A percentile compares a stretch with the other conserved stretches of the same genome.
phyloP scores from a whole-genome alignment of 306 rosid genomes.

The Malus fusca region DNA sequence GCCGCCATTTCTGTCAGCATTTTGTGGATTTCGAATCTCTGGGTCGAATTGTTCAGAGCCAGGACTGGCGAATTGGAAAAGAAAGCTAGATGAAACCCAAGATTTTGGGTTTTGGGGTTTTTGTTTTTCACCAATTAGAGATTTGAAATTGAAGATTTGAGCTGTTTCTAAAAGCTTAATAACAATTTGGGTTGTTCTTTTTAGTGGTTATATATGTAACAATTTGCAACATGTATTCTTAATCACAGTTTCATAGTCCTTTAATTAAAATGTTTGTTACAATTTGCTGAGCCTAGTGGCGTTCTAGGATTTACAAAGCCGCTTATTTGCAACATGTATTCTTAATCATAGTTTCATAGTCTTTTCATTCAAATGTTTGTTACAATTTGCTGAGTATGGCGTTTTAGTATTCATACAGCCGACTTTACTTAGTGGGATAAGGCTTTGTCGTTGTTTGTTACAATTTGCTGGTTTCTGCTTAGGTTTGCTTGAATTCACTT shows the following conservation, averaged over 20 bases:
- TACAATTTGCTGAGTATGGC: no score
- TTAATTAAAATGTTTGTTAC: background rate
- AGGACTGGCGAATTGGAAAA: conserved; percentile 37
- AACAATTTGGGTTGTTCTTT: conserved; percentile 5
- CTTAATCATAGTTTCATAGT: no score
- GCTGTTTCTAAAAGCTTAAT: background rate
- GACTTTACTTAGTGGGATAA: no score
- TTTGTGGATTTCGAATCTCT: conserved; percentile 73
- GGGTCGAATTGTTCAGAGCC: conserved; percentile 53
- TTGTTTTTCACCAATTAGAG: background rate
- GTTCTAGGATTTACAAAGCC: no score
- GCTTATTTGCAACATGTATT: no score
- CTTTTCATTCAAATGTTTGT: no score
- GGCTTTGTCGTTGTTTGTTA: background rate
- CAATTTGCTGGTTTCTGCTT: background rate
- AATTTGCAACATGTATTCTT: background rate
- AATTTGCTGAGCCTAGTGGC: no score
- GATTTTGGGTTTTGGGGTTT: background rate
- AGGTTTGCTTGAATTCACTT: no score
- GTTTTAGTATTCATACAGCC: no score
- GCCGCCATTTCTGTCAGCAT: conserved; percentile 71
- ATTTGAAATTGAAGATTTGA: background rate
- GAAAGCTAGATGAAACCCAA: conserved; percentile 36
- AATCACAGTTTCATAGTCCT: background rate
- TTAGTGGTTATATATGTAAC: background rate